A percentile compares a stretch with the other conserved stretches of the same genome.
These are phyloP conservation scores for Kwoniella botswanensis DNA, from an alignment of 768 basidiomycete species.

Conservation along the genomic window DNA sequence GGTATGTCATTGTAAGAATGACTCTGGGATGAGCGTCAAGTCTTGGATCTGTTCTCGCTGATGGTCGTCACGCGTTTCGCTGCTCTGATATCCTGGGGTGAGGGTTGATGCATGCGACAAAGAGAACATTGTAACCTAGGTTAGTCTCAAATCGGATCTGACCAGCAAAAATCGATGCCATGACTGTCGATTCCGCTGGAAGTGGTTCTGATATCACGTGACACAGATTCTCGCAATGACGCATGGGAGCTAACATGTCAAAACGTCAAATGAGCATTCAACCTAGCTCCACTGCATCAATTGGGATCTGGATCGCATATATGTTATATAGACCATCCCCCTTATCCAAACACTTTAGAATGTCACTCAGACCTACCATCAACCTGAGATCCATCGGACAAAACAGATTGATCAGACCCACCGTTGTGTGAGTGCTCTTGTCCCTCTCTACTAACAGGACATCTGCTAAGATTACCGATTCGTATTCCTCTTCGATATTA, in stretches of 20 bases:
- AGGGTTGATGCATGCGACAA: too few species aligned
- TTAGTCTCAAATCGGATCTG: too few species aligned
- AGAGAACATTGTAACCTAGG: too few species aligned
- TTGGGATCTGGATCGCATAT: neutral
- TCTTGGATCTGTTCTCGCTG: neutral
- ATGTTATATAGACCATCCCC: neutral
- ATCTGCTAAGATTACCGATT: neutral
- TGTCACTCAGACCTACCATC: slow-evolving; percentile 17
- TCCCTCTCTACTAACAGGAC: neutral
- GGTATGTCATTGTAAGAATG: slow-evolving; percentile 38
- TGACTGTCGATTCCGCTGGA: too few species aligned
- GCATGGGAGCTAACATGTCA: too few species aligned
- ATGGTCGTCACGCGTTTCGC: neutral
- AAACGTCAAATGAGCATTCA: too few species aligned
- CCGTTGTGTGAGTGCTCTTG: slow-evolving; percentile 18
- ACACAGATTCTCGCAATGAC: too few species aligned
- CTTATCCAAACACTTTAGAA: neutral
- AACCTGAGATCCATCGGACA: slow-evolving; percentile 6
- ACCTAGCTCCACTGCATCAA: neutral
- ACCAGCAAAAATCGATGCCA: too few species aligned
- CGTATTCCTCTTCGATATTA: neutral
- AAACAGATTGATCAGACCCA: slow-evolving; percentile 18
- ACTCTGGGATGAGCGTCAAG: neutral
- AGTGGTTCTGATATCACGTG: too few species aligned
- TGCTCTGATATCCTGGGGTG: too few species aligned